Evolutionary conservation across 73 alveolate species (phyloP).

Genomic region (Paramecium biaurelia): DNA sequence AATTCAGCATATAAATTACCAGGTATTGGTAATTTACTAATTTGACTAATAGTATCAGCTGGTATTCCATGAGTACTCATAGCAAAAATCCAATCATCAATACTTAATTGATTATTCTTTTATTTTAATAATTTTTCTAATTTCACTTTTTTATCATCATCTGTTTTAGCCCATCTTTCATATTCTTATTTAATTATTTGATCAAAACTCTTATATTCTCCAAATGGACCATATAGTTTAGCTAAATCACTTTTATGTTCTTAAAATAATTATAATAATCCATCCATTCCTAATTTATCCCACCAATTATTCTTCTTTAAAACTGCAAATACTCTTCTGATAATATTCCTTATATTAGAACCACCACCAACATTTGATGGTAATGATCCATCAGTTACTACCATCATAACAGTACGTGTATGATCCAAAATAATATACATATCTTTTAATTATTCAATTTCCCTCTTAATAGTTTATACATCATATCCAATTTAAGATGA

Average conservation of each 20-base stretch:
- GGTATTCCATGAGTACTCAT: constrained; percentile 97
- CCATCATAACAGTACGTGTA: constrained; percentile 94
- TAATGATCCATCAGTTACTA: constrained; percentile 93
- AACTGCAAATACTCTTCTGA: constrained; percentile 95
- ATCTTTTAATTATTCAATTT: constrained; percentile 91
- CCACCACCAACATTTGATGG: constrained; percentile 99
- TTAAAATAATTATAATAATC: constrained; percentile 86
- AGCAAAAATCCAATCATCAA: constrained; percentile 98
- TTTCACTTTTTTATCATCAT: constrained; percentile 88
- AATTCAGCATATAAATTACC: constrained; percentile 92
- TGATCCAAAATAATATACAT: constrained; percentile 95
- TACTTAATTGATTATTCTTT: constrained; percentile 81
- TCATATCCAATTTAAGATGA: constrained; percentile 85
- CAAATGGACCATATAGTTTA: constrained; percentile 93
- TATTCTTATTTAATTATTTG: constrained; percentile 90
- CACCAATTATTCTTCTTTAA: constrained; percentile 95
- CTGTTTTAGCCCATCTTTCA: constrained; percentile 97
- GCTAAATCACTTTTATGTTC: constrained; percentile 88
- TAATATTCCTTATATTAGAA: constrained; percentile 95
- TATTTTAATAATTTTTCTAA: constrained; percentile 86
- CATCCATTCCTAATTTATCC: constrained; percentile 89
- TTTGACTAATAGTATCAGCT: constrained; percentile 93
- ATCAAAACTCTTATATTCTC: constrained; percentile 91
- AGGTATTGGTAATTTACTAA: constrained; percentile 88
- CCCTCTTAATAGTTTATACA: constrained; percentile 83